Percentiles rank a stretch among this genome's conserved stretches.
Conservation (phyloP, 495 filamentous ascomycete genomes). For the Trichoderma gamsii region DNA sequence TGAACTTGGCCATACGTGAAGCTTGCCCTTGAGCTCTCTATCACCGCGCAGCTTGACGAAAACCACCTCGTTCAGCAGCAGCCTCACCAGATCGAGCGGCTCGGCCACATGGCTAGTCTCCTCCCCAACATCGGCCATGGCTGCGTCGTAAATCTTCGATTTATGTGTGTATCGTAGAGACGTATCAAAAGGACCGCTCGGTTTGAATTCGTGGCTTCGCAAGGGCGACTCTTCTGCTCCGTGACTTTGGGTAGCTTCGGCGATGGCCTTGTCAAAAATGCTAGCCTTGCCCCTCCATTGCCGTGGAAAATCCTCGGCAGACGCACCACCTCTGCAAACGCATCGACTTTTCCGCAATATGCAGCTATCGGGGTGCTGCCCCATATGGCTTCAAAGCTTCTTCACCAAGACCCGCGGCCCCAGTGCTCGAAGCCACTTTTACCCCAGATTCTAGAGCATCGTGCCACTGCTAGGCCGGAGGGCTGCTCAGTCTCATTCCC, state of each 20-base stretch:
- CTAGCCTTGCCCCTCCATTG: conserved; percentile 7
- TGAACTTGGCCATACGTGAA: conserved; percentile 62
- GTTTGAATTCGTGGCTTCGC: background rate
- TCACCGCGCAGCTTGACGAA: conserved; percentile 96
- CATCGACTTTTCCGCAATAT: background rate
- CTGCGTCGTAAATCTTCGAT: background rate
- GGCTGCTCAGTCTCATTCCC: background rate
- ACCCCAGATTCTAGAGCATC: conserved; percentile 2
- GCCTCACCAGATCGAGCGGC: conserved; percentile 88
- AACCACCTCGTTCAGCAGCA: conserved; percentile 90
- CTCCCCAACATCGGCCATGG: conserved; percentile 71
- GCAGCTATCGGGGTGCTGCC: background rate
- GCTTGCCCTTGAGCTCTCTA: conserved; percentile 85
- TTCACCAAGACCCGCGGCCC: conserved; percentile 1
- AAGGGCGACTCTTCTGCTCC: background rate
- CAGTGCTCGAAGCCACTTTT: conserved; percentile 7
- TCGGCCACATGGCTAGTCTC: conserved; percentile 63
- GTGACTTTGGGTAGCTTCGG: background rate
- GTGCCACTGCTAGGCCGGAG: background rate
- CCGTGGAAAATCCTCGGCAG: conserved; percentile 5
- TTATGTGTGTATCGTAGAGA: background rate
- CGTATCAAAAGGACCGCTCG: background rate
- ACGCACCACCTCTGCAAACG: background rate
- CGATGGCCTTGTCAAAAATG: conserved; percentile 4
- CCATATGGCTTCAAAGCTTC: conserved; percentile 11